Evolutionary conservation across 1,284 basidiomycete species (phyloP).

Genomic region (Ceratobasidium sp.): DNA sequence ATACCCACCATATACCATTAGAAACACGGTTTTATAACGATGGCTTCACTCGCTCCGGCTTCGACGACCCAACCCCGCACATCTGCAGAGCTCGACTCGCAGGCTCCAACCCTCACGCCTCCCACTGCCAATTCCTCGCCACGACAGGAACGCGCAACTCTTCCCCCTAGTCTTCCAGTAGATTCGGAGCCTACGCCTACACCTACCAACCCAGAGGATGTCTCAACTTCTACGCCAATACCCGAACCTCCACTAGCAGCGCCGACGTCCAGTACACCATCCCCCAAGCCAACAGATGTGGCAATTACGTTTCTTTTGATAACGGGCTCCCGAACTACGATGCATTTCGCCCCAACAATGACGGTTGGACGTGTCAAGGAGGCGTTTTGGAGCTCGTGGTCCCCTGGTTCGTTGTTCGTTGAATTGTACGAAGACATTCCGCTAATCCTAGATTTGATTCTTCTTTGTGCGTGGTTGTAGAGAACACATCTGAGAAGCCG

Average conservation of each 20-base stretch:
- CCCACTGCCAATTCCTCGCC: slow-evolving; percentile 32
- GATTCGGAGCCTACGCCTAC: not conserved
- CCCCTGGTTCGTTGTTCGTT: slow-evolving; percentile 64
- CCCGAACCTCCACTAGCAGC: not conserved
- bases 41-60: slow-evolving; percentile 20
- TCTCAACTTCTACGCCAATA: not conserved
- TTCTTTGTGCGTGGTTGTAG: slow-evolving; percentile 19
- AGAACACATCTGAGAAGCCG: slow-evolving; percentile 84
- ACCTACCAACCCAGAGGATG: not conserved
- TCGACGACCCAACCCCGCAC: not conserved
- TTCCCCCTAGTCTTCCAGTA: slow-evolving; percentile 9
- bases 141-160: slow-evolving; percentile 31
- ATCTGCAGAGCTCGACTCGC: slow-evolving; percentile 32
- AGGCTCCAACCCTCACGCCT: slow-evolving; percentile 32
- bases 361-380: slow-evolving; percentile 85
- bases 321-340: slow-evolving; percentile 74
- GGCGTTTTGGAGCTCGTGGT: slow-evolving; percentile 86
- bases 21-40: not conserved
- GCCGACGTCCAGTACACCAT: not conserved
- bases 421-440: not conserved
- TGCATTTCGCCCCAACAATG: slow-evolving; percentile 81
- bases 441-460: not conserved
- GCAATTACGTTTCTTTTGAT: slow-evolving; percentile 80
- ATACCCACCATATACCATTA: not conserved
- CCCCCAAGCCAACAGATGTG: slow-evolving; percentile 61